Conservation (phyloP, 148 eudicot genomes). For the Polygonum aviculare region DNA sequence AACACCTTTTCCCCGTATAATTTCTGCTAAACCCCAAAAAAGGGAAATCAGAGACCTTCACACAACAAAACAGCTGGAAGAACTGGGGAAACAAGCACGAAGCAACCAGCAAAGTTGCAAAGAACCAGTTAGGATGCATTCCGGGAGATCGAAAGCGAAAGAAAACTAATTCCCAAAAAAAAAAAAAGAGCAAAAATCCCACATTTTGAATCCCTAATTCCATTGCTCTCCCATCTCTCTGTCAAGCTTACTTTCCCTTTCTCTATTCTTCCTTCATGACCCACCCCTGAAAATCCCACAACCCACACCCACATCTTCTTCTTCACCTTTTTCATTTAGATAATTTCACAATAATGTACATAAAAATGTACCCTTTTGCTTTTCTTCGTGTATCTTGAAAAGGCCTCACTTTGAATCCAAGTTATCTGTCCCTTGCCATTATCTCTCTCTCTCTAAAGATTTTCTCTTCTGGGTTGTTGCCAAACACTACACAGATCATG, state of each 20-base stretch:
- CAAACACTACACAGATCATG: neutral
- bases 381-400: conserved; percentile 16
- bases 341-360: neutral
- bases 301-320: conserved; percentile 7
- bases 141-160: neutral
- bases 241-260: conserved; percentile 3
- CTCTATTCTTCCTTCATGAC: neutral
- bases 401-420: conserved; percentile 60
- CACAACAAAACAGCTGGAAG: conserved; percentile 1
- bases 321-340: neutral
- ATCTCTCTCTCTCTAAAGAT: conserved; percentile 6
- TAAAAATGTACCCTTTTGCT: neutral
- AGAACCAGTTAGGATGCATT: neutral
- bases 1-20: no score
- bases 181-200: neutral
- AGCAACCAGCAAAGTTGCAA: conserved; percentile 3
- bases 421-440: conserved; percentile 20
- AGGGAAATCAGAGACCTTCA: neutral
- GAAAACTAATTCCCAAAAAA: neutral
- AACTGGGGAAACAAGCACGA: neutral
- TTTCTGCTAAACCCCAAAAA: neutral
- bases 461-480: conserved; percentile 13
- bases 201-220: neutral
- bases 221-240: neutral
- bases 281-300: neutral